Evolutionary conservation across 164 flowering plant genomes (phyloP).

Genomic region (Pachysandra terminalis): DNA sequence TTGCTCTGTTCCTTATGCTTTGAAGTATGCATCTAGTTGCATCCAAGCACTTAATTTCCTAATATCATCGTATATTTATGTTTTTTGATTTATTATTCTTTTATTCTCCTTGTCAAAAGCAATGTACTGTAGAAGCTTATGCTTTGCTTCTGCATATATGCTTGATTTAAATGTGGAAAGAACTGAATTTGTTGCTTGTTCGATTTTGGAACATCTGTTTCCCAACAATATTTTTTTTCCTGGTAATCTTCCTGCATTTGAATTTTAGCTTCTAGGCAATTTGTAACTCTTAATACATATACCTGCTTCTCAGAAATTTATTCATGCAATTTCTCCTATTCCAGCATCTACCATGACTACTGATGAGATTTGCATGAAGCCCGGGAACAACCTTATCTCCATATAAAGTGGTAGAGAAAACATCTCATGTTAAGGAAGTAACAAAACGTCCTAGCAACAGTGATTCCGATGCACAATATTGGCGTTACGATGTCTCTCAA

Average conservation of each 20-base stretch:
- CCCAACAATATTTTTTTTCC: too few species aligned
- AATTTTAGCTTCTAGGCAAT: slow-evolving; percentile 8
- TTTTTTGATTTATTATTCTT: not conserved
- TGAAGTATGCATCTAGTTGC: not conserved
- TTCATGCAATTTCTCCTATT: slow-evolving; percentile 96
- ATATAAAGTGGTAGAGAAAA: slow-evolving; percentile 32
- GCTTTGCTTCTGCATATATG: not conserved
- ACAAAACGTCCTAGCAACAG: slow-evolving; percentile 40
- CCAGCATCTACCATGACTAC: slow-evolving; percentile 83
- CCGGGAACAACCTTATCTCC: slow-evolving; percentile 82
- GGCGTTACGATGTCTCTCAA: slow-evolving; percentile 89
- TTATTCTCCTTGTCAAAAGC: not conserved
- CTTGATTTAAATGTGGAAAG: not conserved
- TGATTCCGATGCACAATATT: slow-evolving; percentile 67
- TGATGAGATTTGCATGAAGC: slow-evolving; percentile 55
- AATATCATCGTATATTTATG: not conserved
- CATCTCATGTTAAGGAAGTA: slow-evolving; percentile 28
- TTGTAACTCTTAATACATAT: slow-evolving; percentile 17
- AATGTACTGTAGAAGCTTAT: not conserved
- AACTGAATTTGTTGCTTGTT: not conserved
- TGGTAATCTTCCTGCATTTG: slow-evolving; percentile 11
- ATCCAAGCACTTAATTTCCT: too few species aligned
- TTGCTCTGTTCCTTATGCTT: too few species aligned
- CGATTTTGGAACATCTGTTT: too few species aligned
- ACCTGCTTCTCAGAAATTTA: slow-evolving; percentile 73